Conservation (phyloP, 2,329 filamentous ascomycete genomes). For the Fusarium torreyae region DNA sequence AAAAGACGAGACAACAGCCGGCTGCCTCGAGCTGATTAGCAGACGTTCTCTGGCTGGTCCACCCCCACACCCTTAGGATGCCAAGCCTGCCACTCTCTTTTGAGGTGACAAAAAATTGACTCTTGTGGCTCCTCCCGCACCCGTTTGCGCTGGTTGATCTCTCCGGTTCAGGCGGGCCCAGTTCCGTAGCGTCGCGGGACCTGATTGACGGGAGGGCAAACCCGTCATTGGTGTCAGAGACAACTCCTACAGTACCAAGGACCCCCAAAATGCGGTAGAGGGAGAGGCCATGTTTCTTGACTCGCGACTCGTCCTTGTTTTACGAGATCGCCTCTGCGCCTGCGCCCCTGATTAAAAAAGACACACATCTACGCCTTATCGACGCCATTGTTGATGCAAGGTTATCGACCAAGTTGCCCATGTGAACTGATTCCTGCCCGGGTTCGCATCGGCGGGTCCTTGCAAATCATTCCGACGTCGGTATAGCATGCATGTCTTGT, state of each 20-base stretch:
- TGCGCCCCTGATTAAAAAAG: slow-evolving; percentile 5
- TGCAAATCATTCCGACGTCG: slow-evolving; percentile 12
- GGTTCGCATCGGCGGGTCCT: slow-evolving; percentile 20
- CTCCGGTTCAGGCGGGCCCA: slow-evolving; percentile 38
- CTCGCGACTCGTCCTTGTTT: slow-evolving; percentile 9
- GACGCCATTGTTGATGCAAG: slow-evolving; percentile 17
- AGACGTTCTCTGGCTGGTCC: slow-evolving; percentile 42
- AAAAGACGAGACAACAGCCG: slow-evolving; percentile 31
- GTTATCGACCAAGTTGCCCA: slow-evolving; percentile 29
- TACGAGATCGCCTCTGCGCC: slow-evolving; percentile 2
- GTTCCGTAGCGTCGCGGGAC: slow-evolving; percentile 41
- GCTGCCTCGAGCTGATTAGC: slow-evolving; percentile 41
- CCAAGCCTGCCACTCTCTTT: slow-evolving; percentile 35
- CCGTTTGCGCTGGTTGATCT: slow-evolving; percentile 22
- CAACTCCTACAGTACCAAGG: slow-evolving; percentile 1
- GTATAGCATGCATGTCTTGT: slow-evolving; percentile 3
- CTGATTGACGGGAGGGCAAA: slow-evolving; percentile 35
- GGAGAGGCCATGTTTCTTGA: background rate
- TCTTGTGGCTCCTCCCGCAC: slow-evolving; percentile 40
- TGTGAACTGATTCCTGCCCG: slow-evolving; percentile 23
- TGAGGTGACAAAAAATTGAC: slow-evolving; percentile 29
- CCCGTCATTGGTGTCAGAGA: slow-evolving; percentile 28
- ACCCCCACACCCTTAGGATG: slow-evolving; percentile 40
- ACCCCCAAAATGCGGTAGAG: slow-evolving; percentile 5
- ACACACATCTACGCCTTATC: slow-evolving; percentile 34